phyloP scores from a whole-genome alignment of 2,329 filamentous ascomycete genomes.

The Camillea tinctor region DNA sequence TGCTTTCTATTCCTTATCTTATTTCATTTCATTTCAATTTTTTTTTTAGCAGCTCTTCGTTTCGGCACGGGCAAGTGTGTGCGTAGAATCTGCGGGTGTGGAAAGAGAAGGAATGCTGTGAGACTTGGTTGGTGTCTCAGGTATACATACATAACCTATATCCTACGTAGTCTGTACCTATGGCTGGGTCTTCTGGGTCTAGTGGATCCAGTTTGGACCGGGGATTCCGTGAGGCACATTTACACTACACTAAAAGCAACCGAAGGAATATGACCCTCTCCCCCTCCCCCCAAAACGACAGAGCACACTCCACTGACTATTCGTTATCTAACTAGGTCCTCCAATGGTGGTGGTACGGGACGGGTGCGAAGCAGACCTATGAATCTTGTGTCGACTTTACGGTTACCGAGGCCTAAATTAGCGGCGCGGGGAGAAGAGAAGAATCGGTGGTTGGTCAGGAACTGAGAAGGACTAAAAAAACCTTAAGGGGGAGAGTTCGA shows the following conservation, averaged over 20 bases:
- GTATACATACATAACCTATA: neutral
- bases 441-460: neutral
- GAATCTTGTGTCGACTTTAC: constrained; percentile 32
- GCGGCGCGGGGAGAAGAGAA: neutral
- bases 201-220: neutral
- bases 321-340: constrained; percentile 21
- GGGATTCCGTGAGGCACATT: neutral
- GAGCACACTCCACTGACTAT: constrained; percentile 1
- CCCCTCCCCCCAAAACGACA: too few relatives aligned
- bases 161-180: neutral
- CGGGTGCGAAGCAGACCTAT: constrained; percentile 30
- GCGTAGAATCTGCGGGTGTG: too few relatives aligned
- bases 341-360: constrained; percentile 34
- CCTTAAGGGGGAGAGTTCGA: neutral
- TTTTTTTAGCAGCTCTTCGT: too few relatives aligned
- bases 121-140: too few relatives aligned
- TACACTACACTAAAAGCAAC: neutral
- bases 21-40: neutral
- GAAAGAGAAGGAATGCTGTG: too few relatives aligned
- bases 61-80: too few relatives aligned
- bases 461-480: too few relatives aligned
- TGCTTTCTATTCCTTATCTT: neutral
- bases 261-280: too few relatives aligned
- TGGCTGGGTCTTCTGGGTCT: neutral
- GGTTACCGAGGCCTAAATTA: constrained; percentile 16